Conservation (phyloP, 139 green algal species). For the Tetradesmus lagerheimii region DNA sequence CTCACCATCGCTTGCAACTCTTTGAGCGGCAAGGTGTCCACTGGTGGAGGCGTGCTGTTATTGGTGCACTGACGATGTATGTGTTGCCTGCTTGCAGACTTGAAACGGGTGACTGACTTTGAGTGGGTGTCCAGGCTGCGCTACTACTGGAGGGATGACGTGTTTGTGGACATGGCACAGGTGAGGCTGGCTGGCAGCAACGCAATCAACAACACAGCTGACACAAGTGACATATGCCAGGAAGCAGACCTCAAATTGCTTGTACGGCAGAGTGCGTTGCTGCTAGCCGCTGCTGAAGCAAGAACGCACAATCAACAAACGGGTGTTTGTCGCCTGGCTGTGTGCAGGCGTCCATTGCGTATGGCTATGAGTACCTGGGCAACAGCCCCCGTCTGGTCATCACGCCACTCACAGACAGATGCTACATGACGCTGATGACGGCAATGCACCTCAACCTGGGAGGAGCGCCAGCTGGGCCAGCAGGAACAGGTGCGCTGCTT, state of each 20-base stretch:
- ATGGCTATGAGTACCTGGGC: conserved; percentile 89
- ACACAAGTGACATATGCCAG: too few species aligned
- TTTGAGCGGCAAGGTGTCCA: too few species aligned
- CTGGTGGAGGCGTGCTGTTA: too few species aligned
- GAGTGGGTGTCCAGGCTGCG: conserved; percentile 85
- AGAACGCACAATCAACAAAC: too few species aligned
- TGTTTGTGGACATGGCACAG: conserved; percentile 87
- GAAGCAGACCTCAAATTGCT: too few species aligned
- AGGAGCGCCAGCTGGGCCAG: conserved; percentile 78
- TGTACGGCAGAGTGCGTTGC: too few species aligned
- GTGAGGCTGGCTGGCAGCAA: conserved; percentile 21
- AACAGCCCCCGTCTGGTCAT: conserved; percentile 86
- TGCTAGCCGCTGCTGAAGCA: too few species aligned
- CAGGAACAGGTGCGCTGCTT: conserved; percentile 52
- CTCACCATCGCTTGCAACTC: too few species aligned
- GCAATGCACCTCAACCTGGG: conserved; percentile 85
- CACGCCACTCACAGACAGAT: conserved; percentile 87
- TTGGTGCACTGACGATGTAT: too few species aligned
- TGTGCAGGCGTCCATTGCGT: conserved; percentile 85
- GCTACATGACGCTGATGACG: conserved; percentile 87
- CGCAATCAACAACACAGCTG: too few species aligned
- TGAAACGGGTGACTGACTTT: conserved; percentile 72
- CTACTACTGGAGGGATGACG: conserved; percentile 88
- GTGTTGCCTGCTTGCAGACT: neutral
- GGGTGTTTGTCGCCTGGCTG: conserved; percentile 75